These are phyloP conservation scores for Micractinium conductrix DNA, from an alignment of 139 green algal species.

Conservation along the genomic window DNA sequence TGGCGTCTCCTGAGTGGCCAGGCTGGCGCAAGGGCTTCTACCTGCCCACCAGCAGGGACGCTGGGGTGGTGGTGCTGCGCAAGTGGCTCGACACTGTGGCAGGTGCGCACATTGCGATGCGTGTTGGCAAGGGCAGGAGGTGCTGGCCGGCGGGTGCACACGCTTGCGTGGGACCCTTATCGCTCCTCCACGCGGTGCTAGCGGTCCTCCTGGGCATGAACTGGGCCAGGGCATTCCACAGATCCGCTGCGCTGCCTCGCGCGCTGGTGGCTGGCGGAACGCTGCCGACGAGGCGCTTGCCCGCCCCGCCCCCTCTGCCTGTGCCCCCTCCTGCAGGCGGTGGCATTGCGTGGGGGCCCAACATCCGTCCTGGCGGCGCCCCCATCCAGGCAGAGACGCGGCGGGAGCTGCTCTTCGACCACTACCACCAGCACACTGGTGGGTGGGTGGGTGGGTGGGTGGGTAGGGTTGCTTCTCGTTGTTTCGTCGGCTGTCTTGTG, in stretches of 20 bases:
- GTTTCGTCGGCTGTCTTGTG: not conserved
- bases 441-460: not conserved
- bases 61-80: slow-evolving; percentile 1
- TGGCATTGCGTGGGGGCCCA: slow-evolving; percentile 8
- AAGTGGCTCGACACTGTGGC: slow-evolving; percentile 10
- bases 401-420: slow-evolving; percentile 18
- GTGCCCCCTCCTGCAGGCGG: not conserved
- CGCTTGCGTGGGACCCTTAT: too few species aligned
- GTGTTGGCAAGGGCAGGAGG: too few species aligned
- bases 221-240: too few species aligned
- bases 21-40: slow-evolving; percentile 31
- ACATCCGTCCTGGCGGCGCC: not conserved
- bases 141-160: too few species aligned
- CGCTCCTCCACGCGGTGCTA: too few species aligned
- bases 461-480: not conserved
- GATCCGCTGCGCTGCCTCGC: too few species aligned
- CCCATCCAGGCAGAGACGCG: slow-evolving; percentile 16
- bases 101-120: too few species aligned
- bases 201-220: too few species aligned
- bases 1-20: not conserved
- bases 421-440: slow-evolving; percentile 18
- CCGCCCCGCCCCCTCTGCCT: not conserved
- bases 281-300: too few species aligned
- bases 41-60: slow-evolving; percentile 13
- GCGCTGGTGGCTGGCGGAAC: too few species aligned